Evolutionary conservation across 2,329 filamentous ascomycete genomes (phyloP).

Genomic region (Cladosporium sp.): DNA sequence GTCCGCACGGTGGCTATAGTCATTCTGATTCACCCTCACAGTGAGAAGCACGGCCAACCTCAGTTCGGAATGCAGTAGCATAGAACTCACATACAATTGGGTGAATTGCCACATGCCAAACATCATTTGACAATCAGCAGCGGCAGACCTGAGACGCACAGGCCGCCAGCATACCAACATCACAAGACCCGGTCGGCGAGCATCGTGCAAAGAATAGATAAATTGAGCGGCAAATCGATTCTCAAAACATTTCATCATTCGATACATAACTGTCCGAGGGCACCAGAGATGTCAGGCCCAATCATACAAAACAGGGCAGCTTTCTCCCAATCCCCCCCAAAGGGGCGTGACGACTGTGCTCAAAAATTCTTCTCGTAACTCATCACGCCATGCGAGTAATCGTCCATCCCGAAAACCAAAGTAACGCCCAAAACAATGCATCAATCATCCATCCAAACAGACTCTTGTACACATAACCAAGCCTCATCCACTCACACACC

Average conservation of each 20-base stretch:
- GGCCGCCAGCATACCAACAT: background rate
- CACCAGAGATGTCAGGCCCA: background rate
- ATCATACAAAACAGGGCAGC: background rate
- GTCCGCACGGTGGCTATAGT: too few relatives aligned
- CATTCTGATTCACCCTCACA: background rate
- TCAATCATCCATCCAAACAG: slow-evolving; percentile 15
- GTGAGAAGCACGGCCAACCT: background rate
- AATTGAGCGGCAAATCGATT: background rate
- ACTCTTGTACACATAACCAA: slow-evolving; percentile 5
- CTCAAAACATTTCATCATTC: background rate
- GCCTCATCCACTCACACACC: slow-evolving; percentile 34
- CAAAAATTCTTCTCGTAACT: slow-evolving; percentile 15
- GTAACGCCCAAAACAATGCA: slow-evolving; percentile 20
- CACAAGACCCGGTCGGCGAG: background rate
- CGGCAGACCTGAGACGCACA: background rate
- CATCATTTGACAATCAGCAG: background rate
- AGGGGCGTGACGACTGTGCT: background rate
- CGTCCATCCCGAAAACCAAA: slow-evolving; percentile 30
- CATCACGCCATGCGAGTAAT: slow-evolving; percentile 1
- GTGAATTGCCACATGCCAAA: background rate
- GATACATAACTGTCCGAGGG: background rate
- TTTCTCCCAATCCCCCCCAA: background rate
- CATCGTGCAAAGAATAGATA: background rate
- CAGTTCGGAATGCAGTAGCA: background rate
- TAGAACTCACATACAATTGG: background rate